Conservation (phyloP, 768 basidiomycete species). For the Hemileccinum rubropunctum region DNA sequence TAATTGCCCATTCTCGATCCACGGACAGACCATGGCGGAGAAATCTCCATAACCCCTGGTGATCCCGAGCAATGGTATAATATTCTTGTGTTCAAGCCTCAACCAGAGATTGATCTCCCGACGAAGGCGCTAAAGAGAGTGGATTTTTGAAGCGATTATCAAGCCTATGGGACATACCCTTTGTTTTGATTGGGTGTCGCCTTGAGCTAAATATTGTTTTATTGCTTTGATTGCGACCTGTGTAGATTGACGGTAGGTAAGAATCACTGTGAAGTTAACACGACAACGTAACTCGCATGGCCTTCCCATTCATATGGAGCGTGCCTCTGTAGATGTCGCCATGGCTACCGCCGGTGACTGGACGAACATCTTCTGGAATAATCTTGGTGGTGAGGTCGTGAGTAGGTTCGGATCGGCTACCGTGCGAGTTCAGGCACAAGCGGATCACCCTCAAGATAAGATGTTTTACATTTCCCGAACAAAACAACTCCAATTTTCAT, state of each 20-base stretch:
- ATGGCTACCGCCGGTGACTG: conserved; percentile 20
- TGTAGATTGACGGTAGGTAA: not conserved
- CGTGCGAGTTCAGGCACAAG: not conserved
- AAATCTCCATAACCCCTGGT: conserved; percentile 28
- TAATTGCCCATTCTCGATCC: conserved; percentile 31
- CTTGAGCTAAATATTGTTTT: conserved; percentile 17
- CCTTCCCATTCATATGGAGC: conserved; percentile 9
- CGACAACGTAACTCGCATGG: conserved; percentile 8
- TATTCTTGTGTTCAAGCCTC: conserved; percentile 28
- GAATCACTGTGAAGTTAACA: not conserved
- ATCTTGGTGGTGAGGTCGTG: conserved; percentile 18
- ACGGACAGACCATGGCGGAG: conserved; percentile 34
- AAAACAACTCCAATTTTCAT: conserved; percentile 1
- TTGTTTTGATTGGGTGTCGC: conserved; percentile 9
- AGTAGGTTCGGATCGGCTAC: conserved; percentile 10
- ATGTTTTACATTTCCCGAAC: conserved; percentile 12
- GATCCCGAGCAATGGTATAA: conserved; percentile 30
- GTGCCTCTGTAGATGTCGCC: conserved; percentile 20
- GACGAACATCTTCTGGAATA: conserved; percentile 4
- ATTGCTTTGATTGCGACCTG: conserved; percentile 28
- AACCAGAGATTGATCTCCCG: conserved; percentile 33
- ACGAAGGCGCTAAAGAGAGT: conserved; percentile 17
- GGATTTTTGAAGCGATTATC: not conserved
- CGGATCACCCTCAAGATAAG: not conserved
- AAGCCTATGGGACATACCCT: conserved; percentile 5